Conservation (phyloP, 2,329 filamentous ascomycete species). For the Epichloe sibirici region DNA sequence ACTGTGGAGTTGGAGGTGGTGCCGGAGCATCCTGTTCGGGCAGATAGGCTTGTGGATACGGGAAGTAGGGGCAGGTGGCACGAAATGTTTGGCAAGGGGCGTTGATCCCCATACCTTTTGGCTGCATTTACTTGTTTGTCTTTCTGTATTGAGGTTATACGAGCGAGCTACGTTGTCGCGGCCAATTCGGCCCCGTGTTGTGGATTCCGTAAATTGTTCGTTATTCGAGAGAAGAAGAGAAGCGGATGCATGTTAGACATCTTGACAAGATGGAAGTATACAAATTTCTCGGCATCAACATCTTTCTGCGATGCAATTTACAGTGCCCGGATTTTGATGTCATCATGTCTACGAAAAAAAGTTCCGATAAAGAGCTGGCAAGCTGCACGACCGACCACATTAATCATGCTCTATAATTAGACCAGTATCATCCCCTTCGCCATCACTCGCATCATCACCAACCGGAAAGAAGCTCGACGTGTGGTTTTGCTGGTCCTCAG, state of each 20-base stretch:
- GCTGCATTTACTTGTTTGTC: not conserved
- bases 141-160: too few species aligned
- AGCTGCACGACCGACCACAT: not conserved
- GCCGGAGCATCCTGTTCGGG: constrained; percentile 18
- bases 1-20: constrained; percentile 47
- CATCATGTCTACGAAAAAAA: too few species aligned
- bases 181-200: too few species aligned
- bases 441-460: constrained; percentile 30
- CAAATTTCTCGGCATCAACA: too few species aligned
- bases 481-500: constrained; percentile 21
- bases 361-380: not conserved
- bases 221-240: too few species aligned
- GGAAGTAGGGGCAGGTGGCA: constrained; percentile 44
- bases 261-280: too few species aligned
- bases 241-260: too few species aligned
- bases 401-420: constrained; percentile 21
- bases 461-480: constrained; percentile 38
- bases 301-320: not conserved
- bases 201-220: too few species aligned
- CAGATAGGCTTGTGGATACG: constrained; percentile 16
- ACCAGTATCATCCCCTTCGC: constrained; percentile 21
- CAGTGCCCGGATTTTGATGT: too few species aligned
- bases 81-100: constrained; percentile 39
- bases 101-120: constrained; percentile 15
- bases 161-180: too few species aligned